Conservation (phyloP, 2,329 filamentous ascomycete genomes). For the Lasiodiplodia hormozganensis region DNA sequence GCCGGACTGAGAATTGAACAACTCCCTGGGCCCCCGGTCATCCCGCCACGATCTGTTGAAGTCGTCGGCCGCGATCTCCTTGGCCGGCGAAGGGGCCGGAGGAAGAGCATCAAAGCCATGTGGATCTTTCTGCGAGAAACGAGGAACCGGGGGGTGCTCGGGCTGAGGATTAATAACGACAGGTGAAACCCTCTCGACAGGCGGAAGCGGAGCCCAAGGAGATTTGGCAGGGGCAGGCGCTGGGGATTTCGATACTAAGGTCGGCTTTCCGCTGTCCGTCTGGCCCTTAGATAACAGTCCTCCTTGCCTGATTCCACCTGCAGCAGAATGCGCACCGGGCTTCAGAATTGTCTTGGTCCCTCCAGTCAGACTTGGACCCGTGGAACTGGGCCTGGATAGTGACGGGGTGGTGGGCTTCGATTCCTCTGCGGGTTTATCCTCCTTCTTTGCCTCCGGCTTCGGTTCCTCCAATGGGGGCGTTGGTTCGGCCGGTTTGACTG, state of each 20-base stretch:
- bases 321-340: slow-evolving; percentile 49
- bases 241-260: slow-evolving; percentile 74
- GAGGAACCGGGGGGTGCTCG: slow-evolving; percentile 52
- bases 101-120: slow-evolving; percentile 62
- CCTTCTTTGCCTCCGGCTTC: slow-evolving; percentile 32
- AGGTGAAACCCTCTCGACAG: slow-evolving; percentile 81
- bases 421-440: slow-evolving; percentile 49
- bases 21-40: slow-evolving; percentile 71
- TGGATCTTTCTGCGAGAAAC: slow-evolving; percentile 63
- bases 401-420: slow-evolving; percentile 35
- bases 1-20: slow-evolving; percentile 95
- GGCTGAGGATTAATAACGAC: slow-evolving; percentile 63
- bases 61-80: slow-evolving; percentile 92
- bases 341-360: slow-evolving; percentile 58
- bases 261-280: slow-evolving; percentile 67
- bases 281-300: slow-evolving; percentile 71
- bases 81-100: slow-evolving; percentile 62
- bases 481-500: slow-evolving; percentile 65
- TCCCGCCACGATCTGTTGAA: slow-evolving; percentile 89
- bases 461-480: slow-evolving; percentile 43
- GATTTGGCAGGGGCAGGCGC: slow-evolving; percentile 79
- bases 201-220: slow-evolving; percentile 87
- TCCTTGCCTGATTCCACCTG: slow-evolving; percentile 54
- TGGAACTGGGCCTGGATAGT: slow-evolving; percentile 45
- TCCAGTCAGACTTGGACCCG: slow-evolving; percentile 30